Evolutionary conservation across 2,329 filamentous ascomycete species (phyloP).

Genomic region (Colletotrichum truncatum): DNA sequence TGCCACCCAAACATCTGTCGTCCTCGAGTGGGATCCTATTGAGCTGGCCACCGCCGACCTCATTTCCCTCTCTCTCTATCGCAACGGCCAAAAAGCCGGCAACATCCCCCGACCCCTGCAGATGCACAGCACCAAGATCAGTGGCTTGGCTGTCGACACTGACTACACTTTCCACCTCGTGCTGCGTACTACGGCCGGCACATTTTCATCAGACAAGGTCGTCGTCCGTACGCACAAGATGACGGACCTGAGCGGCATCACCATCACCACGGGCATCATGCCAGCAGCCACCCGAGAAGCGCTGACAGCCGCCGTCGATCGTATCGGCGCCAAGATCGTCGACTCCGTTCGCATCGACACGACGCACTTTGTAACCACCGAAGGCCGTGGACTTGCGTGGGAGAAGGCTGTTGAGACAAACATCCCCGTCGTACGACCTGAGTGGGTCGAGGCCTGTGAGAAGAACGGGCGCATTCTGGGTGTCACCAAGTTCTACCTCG

Average conservation of each 20-base stretch:
- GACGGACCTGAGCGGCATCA: slow-evolving; percentile 96
- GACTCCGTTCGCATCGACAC: slow-evolving; percentile 95
- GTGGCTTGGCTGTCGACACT: slow-evolving; percentile 92
- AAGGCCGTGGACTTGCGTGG: slow-evolving; percentile 89
- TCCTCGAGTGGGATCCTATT: slow-evolving; percentile 97
- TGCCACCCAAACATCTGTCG: slow-evolving; percentile 97
- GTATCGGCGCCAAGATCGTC: slow-evolving; percentile 91
- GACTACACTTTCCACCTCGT: slow-evolving; percentile 96
- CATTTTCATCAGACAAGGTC: slow-evolving; percentile 83
- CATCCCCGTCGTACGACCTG: slow-evolving; percentile 93
- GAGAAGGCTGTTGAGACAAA: slow-evolving; percentile 98
- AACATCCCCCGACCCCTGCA: slow-evolving; percentile 88
- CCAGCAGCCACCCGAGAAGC: slow-evolving; percentile 77
- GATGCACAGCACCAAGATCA: slow-evolving; percentile 96
- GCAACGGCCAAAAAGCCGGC: slow-evolving; percentile 96
- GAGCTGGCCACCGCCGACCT: slow-evolving; percentile 92
- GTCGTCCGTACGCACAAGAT: slow-evolving; percentile 95
- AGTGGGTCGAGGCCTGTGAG: slow-evolving; percentile 98
- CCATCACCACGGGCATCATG: slow-evolving; percentile 89
- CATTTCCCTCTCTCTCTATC: slow-evolving; percentile 88
- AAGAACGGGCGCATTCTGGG: slow-evolving; percentile 91
- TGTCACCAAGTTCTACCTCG: slow-evolving; percentile 94
- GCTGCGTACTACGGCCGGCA: slow-evolving; percentile 89
- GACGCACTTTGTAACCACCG: slow-evolving; percentile 97
- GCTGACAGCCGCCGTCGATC: slow-evolving; percentile 78